A percentile compares a stretch with the other conserved stretches of the same genome.
Evolutionary conservation across 306 rosid species (phyloP).

Genomic region (Lotus japonicus): DNA sequence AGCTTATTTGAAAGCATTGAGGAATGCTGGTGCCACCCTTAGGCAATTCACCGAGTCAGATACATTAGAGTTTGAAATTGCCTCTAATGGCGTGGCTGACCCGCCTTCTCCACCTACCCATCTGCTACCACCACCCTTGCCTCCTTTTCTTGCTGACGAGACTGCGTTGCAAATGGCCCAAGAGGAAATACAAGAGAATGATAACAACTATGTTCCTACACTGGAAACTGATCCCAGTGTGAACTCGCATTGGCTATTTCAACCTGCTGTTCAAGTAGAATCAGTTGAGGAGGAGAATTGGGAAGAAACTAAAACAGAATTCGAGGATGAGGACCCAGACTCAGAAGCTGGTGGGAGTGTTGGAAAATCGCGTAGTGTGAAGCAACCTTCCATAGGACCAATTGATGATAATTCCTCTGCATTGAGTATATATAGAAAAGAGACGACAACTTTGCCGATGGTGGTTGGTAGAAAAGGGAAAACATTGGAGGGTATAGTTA

Average conservation of each 20-base stretch:
- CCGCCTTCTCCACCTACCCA: conserved; percentile 53
- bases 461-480: conserved; percentile 44
- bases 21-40: conserved; percentile 74
- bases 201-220: conserved; percentile 15
- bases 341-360: conserved; percentile 40
- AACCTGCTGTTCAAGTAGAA: conserved; percentile 35
- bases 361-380: conserved; percentile 30
- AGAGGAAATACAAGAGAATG: conserved; percentile 37
- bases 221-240: conserved; percentile 20
- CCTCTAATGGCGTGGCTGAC: conserved; percentile 27
- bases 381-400: conserved; percentile 28
- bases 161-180: neutral
- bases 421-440: conserved; percentile 33
- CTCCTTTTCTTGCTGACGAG: conserved; percentile 56
- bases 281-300: conserved; percentile 53
- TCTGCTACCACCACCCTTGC: conserved; percentile 63
- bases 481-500: conserved; percentile 58
- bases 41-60: conserved; percentile 85
- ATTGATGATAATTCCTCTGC: conserved; percentile 37
- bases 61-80: conserved; percentile 57
- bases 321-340: conserved; percentile 64
- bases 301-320: conserved; percentile 71
- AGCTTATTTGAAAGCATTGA: conserved; percentile 67
- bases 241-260: conserved; percentile 27
- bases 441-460: conserved; percentile 24